A percentile compares a stretch with the other conserved stretches of the same genome.
These are phyloP conservation scores for Larix kaempferi DNA, from an alignment of 75 land plant species.

Conservation along the genomic window DNA sequence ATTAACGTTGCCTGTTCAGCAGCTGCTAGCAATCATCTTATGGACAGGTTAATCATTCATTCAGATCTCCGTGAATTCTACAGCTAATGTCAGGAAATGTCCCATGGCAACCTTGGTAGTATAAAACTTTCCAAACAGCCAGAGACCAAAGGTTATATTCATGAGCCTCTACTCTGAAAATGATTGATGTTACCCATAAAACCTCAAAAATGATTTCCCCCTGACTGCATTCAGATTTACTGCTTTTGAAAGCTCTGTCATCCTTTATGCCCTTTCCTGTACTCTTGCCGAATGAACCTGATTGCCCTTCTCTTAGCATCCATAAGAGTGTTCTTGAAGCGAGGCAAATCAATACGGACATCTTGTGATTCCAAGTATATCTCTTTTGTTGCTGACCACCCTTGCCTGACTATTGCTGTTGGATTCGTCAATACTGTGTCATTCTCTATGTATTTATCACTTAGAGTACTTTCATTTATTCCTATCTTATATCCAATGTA, in stretches of 20 bases:
- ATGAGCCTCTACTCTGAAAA: background rate
- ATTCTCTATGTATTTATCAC: slow-evolving; percentile 31
- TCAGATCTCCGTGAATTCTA: background rate
- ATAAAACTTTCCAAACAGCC: background rate
- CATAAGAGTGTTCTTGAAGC: slow-evolving; percentile 17
- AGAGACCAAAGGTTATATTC: background rate
- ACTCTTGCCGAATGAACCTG: background rate
- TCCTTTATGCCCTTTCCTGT: background rate
- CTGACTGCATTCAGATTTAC: background rate
- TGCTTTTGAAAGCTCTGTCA: background rate
- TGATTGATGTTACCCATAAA: background rate
- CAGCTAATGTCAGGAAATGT: background rate
- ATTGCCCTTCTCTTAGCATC: slow-evolving; percentile 3
- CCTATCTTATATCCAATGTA: slow-evolving; percentile 47
- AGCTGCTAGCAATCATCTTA: no score
- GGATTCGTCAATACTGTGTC: slow-evolving; percentile 29
- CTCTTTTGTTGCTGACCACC: slow-evolving; percentile 35
- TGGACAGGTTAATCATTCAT: background rate
- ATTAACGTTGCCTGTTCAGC: background rate
- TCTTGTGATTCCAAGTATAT: slow-evolving; percentile 47
- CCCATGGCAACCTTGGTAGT: background rate
- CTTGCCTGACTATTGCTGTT: background rate
- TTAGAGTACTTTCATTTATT: slow-evolving; percentile 45
- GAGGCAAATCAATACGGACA: slow-evolving; percentile 30
- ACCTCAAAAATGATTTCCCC: background rate